Base-by-base conservation (phyloP, 2,329 filamentous ascomycete species). In the Coniochaeta sp. region DNA sequence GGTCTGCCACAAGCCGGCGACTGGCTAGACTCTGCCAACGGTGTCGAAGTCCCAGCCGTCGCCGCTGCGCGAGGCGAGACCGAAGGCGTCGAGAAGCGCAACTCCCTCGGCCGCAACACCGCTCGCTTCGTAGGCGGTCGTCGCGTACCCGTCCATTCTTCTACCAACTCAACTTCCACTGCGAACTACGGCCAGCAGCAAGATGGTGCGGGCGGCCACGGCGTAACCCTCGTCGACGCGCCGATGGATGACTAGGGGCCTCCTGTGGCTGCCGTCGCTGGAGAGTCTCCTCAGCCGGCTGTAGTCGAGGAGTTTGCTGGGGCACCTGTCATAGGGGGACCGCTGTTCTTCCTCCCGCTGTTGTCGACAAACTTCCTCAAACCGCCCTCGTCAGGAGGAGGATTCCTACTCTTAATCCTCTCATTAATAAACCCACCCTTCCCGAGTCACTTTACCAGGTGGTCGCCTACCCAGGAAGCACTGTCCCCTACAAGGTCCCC, bases 151-250 rank as follows among this genome's bases (percentile, higher is more conserved):
- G n/a, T n/a, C n/a, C n/a, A n/a, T n/a, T 68, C 62, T 52, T 69
- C 61, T 12, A 58, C 63, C 27, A 60, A 61, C 49, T 58, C 63
- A 33, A 61, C 64, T 16, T 61, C 66, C 8, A 59, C 68, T 48
- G 60, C 61, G 20, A 59, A 64, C 22, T 56, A 57, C 6, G 60
- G 58, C 45, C 53, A 60, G 18, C 58, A 58, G 46, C 56, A 63
- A 54, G 53, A 50, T 31, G 26, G 46, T 51, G 53, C n/a, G 9
- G 30, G 48, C 16, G 45, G 50, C 5, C 65, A 71, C 54, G 81
- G 84, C 6, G 85, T 90, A 38, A 85, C 83, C 58, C 72, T 91
- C 61, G 82, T 82, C 61, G 87, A 91, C 65, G 84, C 81, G 68
- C 83, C 86, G n/a, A 89, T 90, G 84, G 85, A 89, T 69, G 85